Base-by-base conservation (phyloP, 257 asterid species). In the Phtheirospermum japonicum region DNA sequence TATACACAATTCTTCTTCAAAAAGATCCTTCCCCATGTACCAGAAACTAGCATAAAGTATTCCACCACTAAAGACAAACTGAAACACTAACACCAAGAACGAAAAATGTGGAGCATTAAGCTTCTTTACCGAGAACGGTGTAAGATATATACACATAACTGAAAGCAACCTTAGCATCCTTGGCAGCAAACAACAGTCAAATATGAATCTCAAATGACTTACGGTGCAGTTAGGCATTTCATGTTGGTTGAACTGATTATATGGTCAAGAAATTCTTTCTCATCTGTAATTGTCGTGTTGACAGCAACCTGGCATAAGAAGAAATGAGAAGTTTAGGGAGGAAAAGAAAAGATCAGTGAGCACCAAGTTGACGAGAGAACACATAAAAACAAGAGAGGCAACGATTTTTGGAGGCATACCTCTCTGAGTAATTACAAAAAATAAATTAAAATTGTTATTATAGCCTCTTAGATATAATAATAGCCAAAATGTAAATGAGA, bases 211-310 rank as follows among this genome's bases (percentile, higher is more conserved):
- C 14, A 45, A 59, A 49, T 23, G 61, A 77, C 98, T 83, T 73
- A 92, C 98, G 36, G 85, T 11, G 93, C 89, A 64, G 98, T 88
- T 72, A 91, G 83, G 83, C 98, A 91, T 73, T 79, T 91, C 97
- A 91, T 88, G 84, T 91, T 91, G 80, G 98, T 91, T 23, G 98
- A 88, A 68, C 71, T 85, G 71, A 91, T 88, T 42, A 91, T 89
- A 73, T 91, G 98, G 55, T 88, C 94, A 37, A 91, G 95, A 42
- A 91, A 91, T 70, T 86, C 97, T 77, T 82, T 91, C 79, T 86
- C 98, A 48, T 72, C 79, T 66, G 89, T 78, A 74, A 91, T 88
- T 52, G 86, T 76, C 8, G 98, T 91, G 77, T 91, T 91, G 32
- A 91, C 92, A 53, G 98, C 98, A 77, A 92, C 98, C 98, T 92